phyloP scores from a whole-genome alignment of 2,329 filamentous ascomycete species.

The Harringtonia lauricola region DNA sequence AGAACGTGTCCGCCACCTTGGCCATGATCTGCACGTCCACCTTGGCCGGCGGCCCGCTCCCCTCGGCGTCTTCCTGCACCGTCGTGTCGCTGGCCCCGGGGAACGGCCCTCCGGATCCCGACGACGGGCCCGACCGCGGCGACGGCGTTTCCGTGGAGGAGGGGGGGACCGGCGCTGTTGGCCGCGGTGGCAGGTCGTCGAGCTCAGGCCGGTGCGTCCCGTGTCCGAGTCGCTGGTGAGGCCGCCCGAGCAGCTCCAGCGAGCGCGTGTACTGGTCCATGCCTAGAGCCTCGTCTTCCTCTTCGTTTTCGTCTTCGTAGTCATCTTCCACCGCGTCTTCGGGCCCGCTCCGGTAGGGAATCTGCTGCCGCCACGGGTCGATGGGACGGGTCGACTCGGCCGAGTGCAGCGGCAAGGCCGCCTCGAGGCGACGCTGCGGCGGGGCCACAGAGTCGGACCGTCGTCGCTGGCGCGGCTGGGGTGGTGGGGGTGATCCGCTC shows the following conservation, averaged over 20 bases:
- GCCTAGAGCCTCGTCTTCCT: not conserved
- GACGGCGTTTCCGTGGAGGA: constrained; percentile 4
- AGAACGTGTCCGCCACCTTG: constrained; percentile 11
- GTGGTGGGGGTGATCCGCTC: not conserved
- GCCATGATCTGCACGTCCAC: constrained; percentile 14
- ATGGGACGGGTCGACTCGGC: constrained; percentile 3
- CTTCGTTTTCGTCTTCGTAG: not conserved
- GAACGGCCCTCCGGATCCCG: constrained; percentile 7
- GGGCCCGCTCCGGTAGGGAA: no score
- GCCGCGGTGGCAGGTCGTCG: not conserved
- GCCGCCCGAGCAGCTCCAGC: constrained; percentile 5
- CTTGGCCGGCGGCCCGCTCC: constrained; percentile 10
- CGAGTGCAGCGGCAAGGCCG: not conserved
- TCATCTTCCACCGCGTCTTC: not conserved
- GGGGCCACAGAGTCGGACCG: constrained; percentile 10
- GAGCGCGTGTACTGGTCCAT: constrained; percentile 12
- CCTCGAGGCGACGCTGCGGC: not conserved
- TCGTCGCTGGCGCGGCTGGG: constrained; percentile 1
- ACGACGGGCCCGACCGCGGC: not conserved
- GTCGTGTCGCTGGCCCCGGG: constrained; percentile 16
- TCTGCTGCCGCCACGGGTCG: constrained; percentile 9
- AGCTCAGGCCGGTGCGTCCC: not conserved
- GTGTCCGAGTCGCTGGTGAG: not conserved
- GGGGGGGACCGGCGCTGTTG: constrained; percentile 1
- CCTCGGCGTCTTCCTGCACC: constrained; percentile 13